Evolutionary conservation across 768 basidiomycete species (phyloP), one percentile per base, ranked within the genome.

Genomic region (Mycena amicta): DNA sequence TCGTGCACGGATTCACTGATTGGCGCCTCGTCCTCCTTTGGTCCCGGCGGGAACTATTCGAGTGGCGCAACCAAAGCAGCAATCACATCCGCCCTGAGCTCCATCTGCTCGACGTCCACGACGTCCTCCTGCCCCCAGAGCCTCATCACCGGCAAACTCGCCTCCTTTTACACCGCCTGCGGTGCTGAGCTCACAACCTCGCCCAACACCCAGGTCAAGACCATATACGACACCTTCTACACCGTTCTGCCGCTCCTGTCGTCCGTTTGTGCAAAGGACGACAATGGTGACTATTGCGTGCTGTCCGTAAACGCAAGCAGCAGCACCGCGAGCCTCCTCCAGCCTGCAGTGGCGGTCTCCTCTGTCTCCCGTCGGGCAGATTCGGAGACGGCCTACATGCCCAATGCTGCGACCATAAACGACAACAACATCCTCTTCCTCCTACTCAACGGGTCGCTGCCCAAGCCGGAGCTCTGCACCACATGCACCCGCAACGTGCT

Each of bases 171-270:
- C 71, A 66, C 81, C 8, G 79, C 82, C 12, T 99, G 96, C 80
- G 56, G 75, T 1, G 56, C 68, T 20, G 96, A 98, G 76, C 76
- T 99, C 64, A 84, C 83, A 3, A 74, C 80, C 11, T 67, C 55
- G 49, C 68, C 75, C 47, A 82, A 81, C 61, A 1, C 45, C 1
- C 70, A 77, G 25, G 89, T 97, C 46, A 70, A 84, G 70, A 65
- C 72, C 26, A 73, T 83, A 2, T 99, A 98, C 75, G 95, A 98
- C 69, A 76, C 85, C 28, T 75, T 98, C 27, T 99, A 93, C 76
- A 62, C 80, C 57, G 62, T 95, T 45, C 60, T 69, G 12, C 93
- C 95, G 6, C 70, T 96, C 69, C 75, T 75, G 60, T 63, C 70
- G 5, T 87, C 93, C 26, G 69, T 92, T 28, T 98, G 95, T 75